Evolutionary conservation across 495 filamentous ascomycete species (phyloP), one percentile per base, ranked within the genome.

Genomic region (Tuber magnatum): DNA sequence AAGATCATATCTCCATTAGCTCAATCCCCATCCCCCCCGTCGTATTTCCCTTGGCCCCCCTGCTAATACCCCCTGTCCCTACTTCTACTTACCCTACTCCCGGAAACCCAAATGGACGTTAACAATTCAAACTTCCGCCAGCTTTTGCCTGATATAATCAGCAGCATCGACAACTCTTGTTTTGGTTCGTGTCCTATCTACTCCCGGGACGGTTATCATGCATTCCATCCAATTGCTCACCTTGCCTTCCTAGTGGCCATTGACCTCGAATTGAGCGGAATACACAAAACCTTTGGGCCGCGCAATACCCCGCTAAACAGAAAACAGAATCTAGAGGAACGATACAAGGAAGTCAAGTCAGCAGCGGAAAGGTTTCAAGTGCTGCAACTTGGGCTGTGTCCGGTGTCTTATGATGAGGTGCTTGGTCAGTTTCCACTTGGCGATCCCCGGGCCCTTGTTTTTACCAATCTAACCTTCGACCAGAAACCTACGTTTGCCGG

Each of bases 221-320:
- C n/a, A 5, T 35, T 65, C 28, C 10, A 8, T 32, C 51, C 12
- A 69, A 16, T 41, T 70, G 22, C 22, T 39, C 4, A 71, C 46
- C 71, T 77, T 39, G 77, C 42, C n/a, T 41, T 9, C 71, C 16
- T 69, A 81, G 80, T 95, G 4, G 82, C 90, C 1, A 81, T 95
- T 56, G 93, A 95, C 78, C 84, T 94, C 38, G 93, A 97, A 81
- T 87, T 95, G 77, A 92, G 90, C 6, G 93, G 93, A 0, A 90
- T 96, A 69, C 77, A 79, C 42, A 79, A 46, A 39, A 72, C 76
- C 74, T 68, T 84, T 1, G 79, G 77, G 68, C 74, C 83, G 32
- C 78, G 84, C 65, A 80, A 82, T 48, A 72, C 71, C 32, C 74
- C 75, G 70, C 75, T 72, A 2, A 71, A 72, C 20, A 80, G 79